A percentile compares a stretch with the other conserved stretches of the same genome.
phyloP scores from a whole-genome alignment of 2,329 filamentous ascomycete species.

The Colletotrichum liriopes region DNA sequence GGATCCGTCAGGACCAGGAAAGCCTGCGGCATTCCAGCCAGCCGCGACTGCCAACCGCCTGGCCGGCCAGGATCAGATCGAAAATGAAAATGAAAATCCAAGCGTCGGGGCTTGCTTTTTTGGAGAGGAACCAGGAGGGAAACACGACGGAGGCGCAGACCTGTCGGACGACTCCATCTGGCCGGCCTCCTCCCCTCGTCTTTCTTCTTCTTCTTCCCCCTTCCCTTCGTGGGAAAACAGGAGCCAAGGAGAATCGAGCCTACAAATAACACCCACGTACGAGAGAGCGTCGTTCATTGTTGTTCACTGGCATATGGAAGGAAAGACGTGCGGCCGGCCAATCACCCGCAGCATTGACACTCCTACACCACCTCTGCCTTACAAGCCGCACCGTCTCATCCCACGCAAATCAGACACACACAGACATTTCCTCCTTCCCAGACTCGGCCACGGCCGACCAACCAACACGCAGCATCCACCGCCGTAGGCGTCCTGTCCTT shows the following conservation, averaged over 20 bases:
- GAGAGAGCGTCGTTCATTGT: slow-evolving; percentile 4
- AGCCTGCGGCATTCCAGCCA: slow-evolving; percentile 23
- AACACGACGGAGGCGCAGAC: background rate
- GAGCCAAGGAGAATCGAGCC: background rate
- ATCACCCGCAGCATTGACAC: slow-evolving; percentile 10
- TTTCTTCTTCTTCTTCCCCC: no score
- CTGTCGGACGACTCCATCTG: background rate
- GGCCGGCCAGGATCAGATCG: background rate
- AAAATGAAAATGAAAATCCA: background rate
- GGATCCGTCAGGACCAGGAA: slow-evolving; percentile 26
- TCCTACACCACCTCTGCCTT: background rate
- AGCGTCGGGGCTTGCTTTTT: background rate
- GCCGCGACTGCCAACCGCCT: background rate
- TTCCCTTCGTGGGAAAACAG: background rate
- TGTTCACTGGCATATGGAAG: background rate
- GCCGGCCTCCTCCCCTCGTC: background rate
- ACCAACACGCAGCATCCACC: slow-evolving; percentile 5
- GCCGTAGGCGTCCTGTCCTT: slow-evolving; percentile 23
- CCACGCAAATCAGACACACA: slow-evolving; percentile 24
- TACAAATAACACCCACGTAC: background rate
- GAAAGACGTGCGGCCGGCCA: slow-evolving; percentile 3
- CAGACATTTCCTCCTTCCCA: slow-evolving; percentile 13
- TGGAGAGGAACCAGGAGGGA: background rate
- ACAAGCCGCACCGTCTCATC: slow-evolving; percentile 17
- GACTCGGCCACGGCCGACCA: background rate